Evolutionary conservation across 768 basidiomycete genomes (phyloP).

Genomic region (Arthromyces matolae): DNA sequence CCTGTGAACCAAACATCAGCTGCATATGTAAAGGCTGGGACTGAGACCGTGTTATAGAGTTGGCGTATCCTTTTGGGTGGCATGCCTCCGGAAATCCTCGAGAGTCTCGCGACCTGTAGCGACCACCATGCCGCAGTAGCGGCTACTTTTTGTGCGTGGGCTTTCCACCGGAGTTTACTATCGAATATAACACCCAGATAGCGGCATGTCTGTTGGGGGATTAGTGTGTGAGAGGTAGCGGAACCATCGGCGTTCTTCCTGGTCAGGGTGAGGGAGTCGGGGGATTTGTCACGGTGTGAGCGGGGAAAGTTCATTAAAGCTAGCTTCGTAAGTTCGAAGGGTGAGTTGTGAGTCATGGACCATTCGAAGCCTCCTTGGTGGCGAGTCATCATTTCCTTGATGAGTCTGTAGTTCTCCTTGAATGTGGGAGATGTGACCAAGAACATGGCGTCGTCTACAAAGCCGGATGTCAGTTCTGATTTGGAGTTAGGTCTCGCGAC

Average conservation of each 20-base stretch:
- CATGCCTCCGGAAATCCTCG: neutral
- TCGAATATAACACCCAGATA: neutral
- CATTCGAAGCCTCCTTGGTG: neutral
- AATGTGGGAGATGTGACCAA: neutral
- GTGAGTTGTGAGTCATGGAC: neutral
- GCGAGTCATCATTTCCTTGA: neutral
- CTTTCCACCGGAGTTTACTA: neutral
- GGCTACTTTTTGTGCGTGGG: neutral
- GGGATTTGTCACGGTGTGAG: neutral
- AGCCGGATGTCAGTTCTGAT: too few relatives aligned
- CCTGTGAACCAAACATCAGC: slow-evolving; percentile 1
- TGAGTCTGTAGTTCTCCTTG: neutral
- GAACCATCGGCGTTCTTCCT: neutral
- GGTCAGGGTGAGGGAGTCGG: neutral
- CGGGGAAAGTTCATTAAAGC: neutral
- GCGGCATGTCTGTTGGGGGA: neutral
- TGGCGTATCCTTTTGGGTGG: neutral
- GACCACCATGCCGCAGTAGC: slow-evolving; percentile 4
- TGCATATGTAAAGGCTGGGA: slow-evolving; percentile 1
- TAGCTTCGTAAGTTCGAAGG: neutral
- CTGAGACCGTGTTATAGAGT: slow-evolving; percentile 10
- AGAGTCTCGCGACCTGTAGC: neutral
- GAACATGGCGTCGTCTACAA: neutral
- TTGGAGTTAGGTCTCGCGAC: too few relatives aligned
- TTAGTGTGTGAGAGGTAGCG: neutral